phyloP scores from a whole-genome alignment of 495 filamentous ascomycete species.

The Talaromyces wortmannii region DNA sequence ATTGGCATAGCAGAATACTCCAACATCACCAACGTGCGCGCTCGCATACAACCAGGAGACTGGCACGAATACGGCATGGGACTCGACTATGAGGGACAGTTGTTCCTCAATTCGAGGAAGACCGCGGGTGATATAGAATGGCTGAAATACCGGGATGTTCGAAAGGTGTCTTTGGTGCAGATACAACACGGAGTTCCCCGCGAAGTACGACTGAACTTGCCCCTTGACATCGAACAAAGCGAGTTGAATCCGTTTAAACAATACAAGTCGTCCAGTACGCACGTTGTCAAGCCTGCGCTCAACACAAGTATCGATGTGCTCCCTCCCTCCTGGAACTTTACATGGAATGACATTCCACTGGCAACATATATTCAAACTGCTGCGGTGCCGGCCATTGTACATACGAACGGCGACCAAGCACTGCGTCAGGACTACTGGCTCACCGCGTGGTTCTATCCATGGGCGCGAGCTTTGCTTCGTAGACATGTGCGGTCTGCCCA shows the following conservation, averaged over 20 bases:
- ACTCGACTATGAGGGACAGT: constrained; percentile 47
- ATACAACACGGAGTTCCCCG: constrained; percentile 33
- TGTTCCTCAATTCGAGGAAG: constrained; percentile 46
- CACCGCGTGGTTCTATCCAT: constrained; percentile 51
- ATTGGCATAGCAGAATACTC: constrained; percentile 38
- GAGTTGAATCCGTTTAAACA: constrained; percentile 33
- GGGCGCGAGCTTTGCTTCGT: constrained; percentile 43
- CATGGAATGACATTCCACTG: constrained; percentile 44
- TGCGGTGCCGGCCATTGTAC: constrained; percentile 40
- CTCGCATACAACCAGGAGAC: constrained; percentile 28
- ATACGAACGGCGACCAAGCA: constrained; percentile 41
- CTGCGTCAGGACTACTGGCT: constrained; percentile 42
- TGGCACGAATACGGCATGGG: constrained; percentile 53
- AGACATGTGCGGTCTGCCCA: constrained; percentile 39
- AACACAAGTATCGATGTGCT: constrained; percentile 36
- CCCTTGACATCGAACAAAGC: constrained; percentile 27
- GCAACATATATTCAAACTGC: constrained; percentile 46
- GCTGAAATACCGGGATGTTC: constrained; percentile 38
- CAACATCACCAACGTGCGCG: constrained; percentile 37
- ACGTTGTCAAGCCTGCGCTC: constrained; percentile 26
- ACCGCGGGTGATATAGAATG: constrained; percentile 39
- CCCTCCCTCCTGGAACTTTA: constrained; percentile 22
- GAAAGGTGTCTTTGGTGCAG: constrained; percentile 30
- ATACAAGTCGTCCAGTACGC: constrained; percentile 20
- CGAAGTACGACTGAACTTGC: constrained; percentile 34